phyloP scores from a whole-genome alignment of 2,329 filamentous ascomycete species.

The Fusarium sp. region DNA sequence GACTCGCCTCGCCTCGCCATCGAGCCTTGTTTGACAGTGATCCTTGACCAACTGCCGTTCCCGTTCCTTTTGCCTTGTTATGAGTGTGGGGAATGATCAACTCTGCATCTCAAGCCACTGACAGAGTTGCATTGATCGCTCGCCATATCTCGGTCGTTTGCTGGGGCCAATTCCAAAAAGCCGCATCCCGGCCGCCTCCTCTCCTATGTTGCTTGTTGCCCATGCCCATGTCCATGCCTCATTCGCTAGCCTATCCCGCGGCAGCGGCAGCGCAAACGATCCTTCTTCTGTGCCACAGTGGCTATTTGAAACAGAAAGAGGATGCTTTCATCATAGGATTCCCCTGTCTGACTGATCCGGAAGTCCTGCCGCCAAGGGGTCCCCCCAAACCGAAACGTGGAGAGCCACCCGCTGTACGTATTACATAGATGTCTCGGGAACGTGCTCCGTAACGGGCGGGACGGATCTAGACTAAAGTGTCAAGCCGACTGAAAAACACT shows the following conservation, averaged over 20 bases:
- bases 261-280: background rate
- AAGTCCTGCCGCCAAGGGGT: background rate
- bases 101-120: slow-evolving; percentile 13
- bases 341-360: background rate
- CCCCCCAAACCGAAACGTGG: background rate
- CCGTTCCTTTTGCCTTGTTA: background rate
- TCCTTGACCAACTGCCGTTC: background rate
- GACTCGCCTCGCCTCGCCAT: background rate
- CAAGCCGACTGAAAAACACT: background rate
- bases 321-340: background rate
- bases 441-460: background rate
- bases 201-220: background rate
- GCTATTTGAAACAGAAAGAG: slow-evolving; percentile 4
- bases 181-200: background rate
- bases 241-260: background rate
- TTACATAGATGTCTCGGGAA: slow-evolving; percentile 2
- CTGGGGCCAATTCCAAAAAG: background rate
- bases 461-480: slow-evolving; percentile 21
- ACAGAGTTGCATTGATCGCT: slow-evolving; percentile 9
- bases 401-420: background rate
- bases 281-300: slow-evolving; percentile 1
- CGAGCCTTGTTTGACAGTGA: background rate
- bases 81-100: slow-evolving; percentile 7
- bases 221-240: background rate
- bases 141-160: background rate